These are phyloP conservation scores for Phascolomyces articulosus DNA, from an alignment of 371 early-diverging fungal species.

Conservation along the genomic window DNA sequence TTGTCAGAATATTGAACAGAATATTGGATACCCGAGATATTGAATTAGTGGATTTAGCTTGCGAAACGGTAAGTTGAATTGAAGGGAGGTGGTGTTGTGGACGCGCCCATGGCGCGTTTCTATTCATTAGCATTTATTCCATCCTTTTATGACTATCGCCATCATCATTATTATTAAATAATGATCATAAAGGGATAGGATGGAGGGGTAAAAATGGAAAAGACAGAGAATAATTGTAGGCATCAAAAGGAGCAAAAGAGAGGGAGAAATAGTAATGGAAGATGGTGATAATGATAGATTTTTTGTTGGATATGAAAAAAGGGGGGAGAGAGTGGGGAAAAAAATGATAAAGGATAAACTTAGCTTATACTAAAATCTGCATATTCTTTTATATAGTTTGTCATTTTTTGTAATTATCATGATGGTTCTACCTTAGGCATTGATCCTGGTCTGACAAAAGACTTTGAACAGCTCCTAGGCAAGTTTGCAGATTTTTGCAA, in stretches of 20 bases:
- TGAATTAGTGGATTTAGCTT: constrained; percentile 55
- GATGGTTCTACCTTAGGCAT: constrained; percentile 71
- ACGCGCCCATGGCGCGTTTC: too few relatives aligned
- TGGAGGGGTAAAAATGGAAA: too few relatives aligned
- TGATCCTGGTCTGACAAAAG: constrained; percentile 65
- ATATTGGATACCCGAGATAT: constrained; percentile 60
- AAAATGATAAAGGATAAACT: background rate
- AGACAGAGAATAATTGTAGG: too few relatives aligned
- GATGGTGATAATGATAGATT: background rate
- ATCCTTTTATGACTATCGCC: too few relatives aligned
- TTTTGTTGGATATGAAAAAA: background rate
- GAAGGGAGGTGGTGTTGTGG: too few relatives aligned
- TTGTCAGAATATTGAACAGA: constrained; percentile 54
- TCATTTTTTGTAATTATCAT: constrained; percentile 63
- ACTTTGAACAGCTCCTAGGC: constrained; percentile 49
- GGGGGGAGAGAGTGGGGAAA: background rate
- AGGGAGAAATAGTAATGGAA: too few relatives aligned
- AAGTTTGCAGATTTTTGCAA: constrained; percentile 57
- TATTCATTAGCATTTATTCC: too few relatives aligned
- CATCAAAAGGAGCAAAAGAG: too few relatives aligned
- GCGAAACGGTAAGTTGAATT: constrained; percentile 47
- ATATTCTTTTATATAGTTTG: constrained; percentile 47
- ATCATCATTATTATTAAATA: too few relatives aligned
- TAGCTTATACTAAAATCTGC: background rate
- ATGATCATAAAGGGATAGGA: too few relatives aligned